These are phyloP conservation scores for Suillus decipiens DNA, from an alignment of 768 basidiomycete genomes.

Conservation along the genomic window DNA sequence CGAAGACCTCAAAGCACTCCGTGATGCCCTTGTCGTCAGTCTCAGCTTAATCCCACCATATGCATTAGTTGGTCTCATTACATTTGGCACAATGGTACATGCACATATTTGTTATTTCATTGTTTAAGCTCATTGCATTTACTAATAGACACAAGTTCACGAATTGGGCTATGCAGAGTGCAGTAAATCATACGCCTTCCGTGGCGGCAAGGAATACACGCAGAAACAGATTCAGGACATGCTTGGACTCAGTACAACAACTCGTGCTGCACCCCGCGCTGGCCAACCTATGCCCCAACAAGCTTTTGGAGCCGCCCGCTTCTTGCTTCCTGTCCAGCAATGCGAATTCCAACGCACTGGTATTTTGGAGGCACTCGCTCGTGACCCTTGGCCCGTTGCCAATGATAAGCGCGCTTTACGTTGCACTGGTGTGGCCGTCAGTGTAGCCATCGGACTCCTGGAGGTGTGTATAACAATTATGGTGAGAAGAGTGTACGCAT, in stretches of 20 bases:
- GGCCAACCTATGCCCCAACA: constrained; percentile 82
- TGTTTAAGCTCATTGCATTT: not conserved
- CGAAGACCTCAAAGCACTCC: constrained; percentile 93
- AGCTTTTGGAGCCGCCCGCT: constrained; percentile 83
- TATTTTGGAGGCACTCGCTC: constrained; percentile 81
- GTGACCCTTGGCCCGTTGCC: constrained; percentile 98
- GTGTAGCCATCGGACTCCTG: constrained; percentile 88
- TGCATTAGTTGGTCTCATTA: constrained; percentile 94
- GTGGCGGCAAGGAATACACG: constrained; percentile 94
- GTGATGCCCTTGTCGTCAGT: constrained; percentile 93
- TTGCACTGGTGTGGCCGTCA: constrained; percentile 93
- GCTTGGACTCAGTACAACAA: constrained; percentile 72
- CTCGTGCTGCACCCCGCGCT: constrained; percentile 83
- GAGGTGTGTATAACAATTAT: constrained; percentile 52
- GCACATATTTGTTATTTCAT: not conserved
- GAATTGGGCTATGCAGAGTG: constrained; percentile 97
- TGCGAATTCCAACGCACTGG: constrained; percentile 96
- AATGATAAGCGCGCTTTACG: constrained; percentile 90
- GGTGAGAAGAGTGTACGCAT: constrained; percentile 1
- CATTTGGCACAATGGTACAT: constrained; percentile 70
- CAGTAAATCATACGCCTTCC: constrained; percentile 98
- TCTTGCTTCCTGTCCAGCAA: constrained; percentile 88
- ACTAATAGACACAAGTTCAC: constrained; percentile 87
- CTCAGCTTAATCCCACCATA: constrained; percentile 91
- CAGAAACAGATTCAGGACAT: constrained; percentile 98